Evolutionary conservation across 2,329 filamentous ascomycete genomes (phyloP).

Genomic region (Berkeleyomyces rouxiae): DNA sequence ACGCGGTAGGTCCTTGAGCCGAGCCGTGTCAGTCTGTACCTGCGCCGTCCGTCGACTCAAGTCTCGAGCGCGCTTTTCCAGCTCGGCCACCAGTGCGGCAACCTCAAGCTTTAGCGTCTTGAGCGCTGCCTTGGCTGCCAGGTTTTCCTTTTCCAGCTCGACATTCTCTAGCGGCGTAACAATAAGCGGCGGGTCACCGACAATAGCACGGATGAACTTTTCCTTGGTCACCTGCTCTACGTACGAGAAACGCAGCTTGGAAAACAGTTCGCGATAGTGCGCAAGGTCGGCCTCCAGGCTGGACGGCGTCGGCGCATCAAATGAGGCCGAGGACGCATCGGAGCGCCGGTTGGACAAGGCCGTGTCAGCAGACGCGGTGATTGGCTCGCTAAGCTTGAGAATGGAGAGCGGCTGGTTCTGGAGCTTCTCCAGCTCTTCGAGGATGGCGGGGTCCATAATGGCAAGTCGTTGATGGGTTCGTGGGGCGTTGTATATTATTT

Average conservation of each 20-base stretch:
- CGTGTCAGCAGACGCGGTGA: slow-evolving; percentile 35
- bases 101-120: slow-evolving; percentile 71
- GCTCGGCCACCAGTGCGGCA: slow-evolving; percentile 50
- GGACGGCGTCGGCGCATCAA: slow-evolving; percentile 53
- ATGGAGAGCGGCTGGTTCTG: slow-evolving; percentile 49
- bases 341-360: slow-evolving; percentile 36
- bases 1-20: slow-evolving; percentile 34
- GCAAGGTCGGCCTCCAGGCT: slow-evolving; percentile 67
- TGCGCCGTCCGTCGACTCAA: slow-evolving; percentile 38
- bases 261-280: slow-evolving; percentile 90
- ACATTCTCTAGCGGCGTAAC: slow-evolving; percentile 70
- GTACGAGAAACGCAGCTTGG: slow-evolving; percentile 91
- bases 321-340: slow-evolving; percentile 49
- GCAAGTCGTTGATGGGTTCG: not conserved
- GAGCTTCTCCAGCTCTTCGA: slow-evolving; percentile 35
- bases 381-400: slow-evolving; percentile 58
- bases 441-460: slow-evolving; percentile 24
- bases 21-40: slow-evolving; percentile 31
- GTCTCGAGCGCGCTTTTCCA: slow-evolving; percentile 48
- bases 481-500: too few species aligned
- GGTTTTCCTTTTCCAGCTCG: slow-evolving; percentile 51
- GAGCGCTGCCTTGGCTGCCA: slow-evolving; percentile 56
- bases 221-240: slow-evolving; percentile 98
- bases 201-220: slow-evolving; percentile 86
- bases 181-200: slow-evolving; percentile 75